Evolutionary conservation across 768 basidiomycete genomes (phyloP).

Genomic region (Suillus luteus): DNA sequence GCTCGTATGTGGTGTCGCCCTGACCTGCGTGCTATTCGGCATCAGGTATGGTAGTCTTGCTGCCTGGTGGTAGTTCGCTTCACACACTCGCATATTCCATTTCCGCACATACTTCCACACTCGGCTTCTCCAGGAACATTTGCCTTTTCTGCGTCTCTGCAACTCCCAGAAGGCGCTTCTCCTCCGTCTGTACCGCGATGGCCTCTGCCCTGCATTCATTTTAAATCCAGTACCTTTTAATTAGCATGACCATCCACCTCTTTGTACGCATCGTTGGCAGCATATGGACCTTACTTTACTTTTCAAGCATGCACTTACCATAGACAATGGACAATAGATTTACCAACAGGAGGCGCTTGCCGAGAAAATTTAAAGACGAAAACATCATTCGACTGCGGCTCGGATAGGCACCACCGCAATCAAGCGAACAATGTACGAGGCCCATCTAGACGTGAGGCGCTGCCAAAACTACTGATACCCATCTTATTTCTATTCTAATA

Average conservation of each 20-base stretch:
- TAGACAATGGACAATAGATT: background rate
- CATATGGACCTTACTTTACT: background rate
- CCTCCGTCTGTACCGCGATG: background rate
- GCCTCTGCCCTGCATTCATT: background rate
- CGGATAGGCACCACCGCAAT: background rate
- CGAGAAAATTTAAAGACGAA: background rate
- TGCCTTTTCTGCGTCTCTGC: background rate
- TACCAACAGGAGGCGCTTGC: background rate
- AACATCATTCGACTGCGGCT: background rate
- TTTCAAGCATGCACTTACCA: background rate
- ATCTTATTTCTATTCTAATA: background rate
- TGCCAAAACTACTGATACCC: background rate
- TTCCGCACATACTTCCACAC: background rate
- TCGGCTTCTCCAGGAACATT: background rate
- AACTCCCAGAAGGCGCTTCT: background rate
- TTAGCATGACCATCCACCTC: background rate
- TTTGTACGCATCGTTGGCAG: background rate
- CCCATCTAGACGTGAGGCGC: background rate
- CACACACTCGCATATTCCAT: constrained; percentile 6
- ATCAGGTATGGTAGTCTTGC: background rate
- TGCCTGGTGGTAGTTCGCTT: background rate
- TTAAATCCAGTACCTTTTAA: background rate
- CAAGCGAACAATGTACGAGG: background rate
- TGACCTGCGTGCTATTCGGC: background rate
- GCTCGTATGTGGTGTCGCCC: background rate